Evolutionary conservation across 1,139 yeast genomes (phyloP).

Genomic region (Pichia sp.): DNA sequence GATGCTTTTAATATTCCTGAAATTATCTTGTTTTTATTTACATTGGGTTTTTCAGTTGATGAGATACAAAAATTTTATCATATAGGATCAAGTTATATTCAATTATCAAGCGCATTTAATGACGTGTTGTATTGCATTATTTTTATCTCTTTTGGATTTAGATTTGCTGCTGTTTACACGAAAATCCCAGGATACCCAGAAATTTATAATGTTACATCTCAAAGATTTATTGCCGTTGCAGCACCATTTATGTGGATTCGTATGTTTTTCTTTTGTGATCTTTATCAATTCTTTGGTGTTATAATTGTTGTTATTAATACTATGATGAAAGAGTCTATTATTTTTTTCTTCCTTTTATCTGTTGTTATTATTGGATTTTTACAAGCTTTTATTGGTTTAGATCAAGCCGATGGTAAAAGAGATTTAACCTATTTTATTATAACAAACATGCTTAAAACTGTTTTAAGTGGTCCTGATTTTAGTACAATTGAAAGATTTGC

Average conservation of each 20-base stretch:
- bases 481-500: slow-evolving; percentile 65
- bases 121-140: slow-evolving; percentile 60
- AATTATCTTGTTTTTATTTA: slow-evolving; percentile 54
- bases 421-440: slow-evolving; percentile 67
- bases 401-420: slow-evolving; percentile 77
- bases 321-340: slow-evolving; percentile 79
- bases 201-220: slow-evolving; percentile 54
- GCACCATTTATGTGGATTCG: slow-evolving; percentile 89
- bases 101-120: slow-evolving; percentile 78
- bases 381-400: slow-evolving; percentile 83
- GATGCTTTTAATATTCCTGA: slow-evolving; percentile 41
- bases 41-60: slow-evolving; percentile 60
- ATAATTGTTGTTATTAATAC: slow-evolving; percentile 80
- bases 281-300: slow-evolving; percentile 79
- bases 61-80: slow-evolving; percentile 68
- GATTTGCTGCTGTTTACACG: slow-evolving; percentile 44
- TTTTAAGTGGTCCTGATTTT: slow-evolving; percentile 32
- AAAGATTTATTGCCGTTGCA: slow-evolving; percentile 67
- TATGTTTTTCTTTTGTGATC: slow-evolving; percentile 66
- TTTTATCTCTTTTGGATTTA: slow-evolving; percentile 46
- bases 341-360: slow-evolving; percentile 67
- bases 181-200: slow-evolving; percentile 25
- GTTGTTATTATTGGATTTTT: slow-evolving; percentile 74
- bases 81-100: slow-evolving; percentile 65
- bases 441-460: slow-evolving; percentile 60